Base-by-base conservation (phyloP, 768 basidiomycete species). In the Suillus variegatus region DNA sequence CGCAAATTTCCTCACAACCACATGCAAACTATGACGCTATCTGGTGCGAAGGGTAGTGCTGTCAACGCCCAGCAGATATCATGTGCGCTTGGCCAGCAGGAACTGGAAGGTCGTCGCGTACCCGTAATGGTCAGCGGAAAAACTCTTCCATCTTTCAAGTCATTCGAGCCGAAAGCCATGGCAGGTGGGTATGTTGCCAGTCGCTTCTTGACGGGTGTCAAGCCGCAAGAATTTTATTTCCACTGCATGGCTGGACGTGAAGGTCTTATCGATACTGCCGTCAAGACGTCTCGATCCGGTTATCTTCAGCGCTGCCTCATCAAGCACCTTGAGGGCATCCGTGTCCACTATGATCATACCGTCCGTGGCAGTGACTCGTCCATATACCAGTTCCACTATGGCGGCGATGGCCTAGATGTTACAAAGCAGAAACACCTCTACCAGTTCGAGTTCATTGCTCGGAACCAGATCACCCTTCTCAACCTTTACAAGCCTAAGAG, bases 201-300 rank as follows among this genome's bases (percentile, higher is more conserved):
- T 76, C 94, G 97, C 43, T 99, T 99, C 85, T 86, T 99, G 82
- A 99, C 97, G 8, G 97, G 97, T 63, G 89, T 99, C 76, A 93
- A 92, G 71, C 97, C 97, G 0, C 97, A 99, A 75, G 97, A 99
- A 77, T 99, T 98, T 80, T 99, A 97, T 81, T 99, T 99, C 85
- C 97, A 99, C 80, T 99, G 97, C 75, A 99, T 99, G 97, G 97
- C 97, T 65, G 97, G 97, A 61, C 88, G 97, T 70, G 97, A 99
- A 81, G 97, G 97, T 73, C 85, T 99, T 46, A 99, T 99, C 73
- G 97, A 99, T 74, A 99, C 97, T 6, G 97, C 97, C 44, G 97
- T 99, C 76, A 99, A 99, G 81, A 99, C 97, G 5, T 94, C 92
- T 67, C 95, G 97, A 63, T 99, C 97, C 5, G 97, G 97, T 22